Base-by-base conservation (phyloP, 345 rosid genomes). In the Luvunga scandens region DNA sequence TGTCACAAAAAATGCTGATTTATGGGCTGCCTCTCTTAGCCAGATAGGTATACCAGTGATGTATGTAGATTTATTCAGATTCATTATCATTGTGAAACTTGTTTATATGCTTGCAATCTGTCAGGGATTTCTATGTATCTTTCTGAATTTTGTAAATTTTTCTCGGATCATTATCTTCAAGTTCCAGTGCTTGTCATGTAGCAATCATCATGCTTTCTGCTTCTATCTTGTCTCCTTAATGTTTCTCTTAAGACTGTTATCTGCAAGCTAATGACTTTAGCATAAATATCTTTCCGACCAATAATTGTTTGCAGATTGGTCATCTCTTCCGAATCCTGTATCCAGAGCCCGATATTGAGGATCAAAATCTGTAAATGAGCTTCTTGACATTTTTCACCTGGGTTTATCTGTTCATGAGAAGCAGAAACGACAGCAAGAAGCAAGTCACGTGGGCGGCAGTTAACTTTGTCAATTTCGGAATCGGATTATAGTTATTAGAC, bases 1-100 rank as follows among this genome's bases (percentile, higher is more conserved):
- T 28, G 38, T 24, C 64, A 4, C 19, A 5, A 27, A 69, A 78
- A 53, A 55, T 31, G 57, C 50, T 9, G 60, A 45, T 65, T 42
- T 68, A 55, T 45, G 38, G 48, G 72, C 72, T 83, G 77, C 86
- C 31, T 76, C 65, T 45, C 42, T 64, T 61, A 69, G 75, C 55
- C 45, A 16, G 70, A 68, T 77, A 79, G 85, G 80, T 48, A 78
- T 61, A 42, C 65, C 45, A 18, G 68, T 80, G 65, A 71, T 77
- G 81, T 77, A 61, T 77, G 75, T 76, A 80, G 77, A 74, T 75
- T 81, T 77, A 66, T 65, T 68, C 19, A 65, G 77, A 48, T 73
- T 77, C 30, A 48, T 73, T 48, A 85, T 80, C 75, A 77, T 77
- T 85, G 31, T 75, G 75, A 75, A 79, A 75, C 72, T 39, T 80